A percentile compares a stretch with the other conserved stretches of the same genome.
phyloP scores from a whole-genome alignment of 176 grass and related monocot species.

The Oryza glaberrima region DNA sequence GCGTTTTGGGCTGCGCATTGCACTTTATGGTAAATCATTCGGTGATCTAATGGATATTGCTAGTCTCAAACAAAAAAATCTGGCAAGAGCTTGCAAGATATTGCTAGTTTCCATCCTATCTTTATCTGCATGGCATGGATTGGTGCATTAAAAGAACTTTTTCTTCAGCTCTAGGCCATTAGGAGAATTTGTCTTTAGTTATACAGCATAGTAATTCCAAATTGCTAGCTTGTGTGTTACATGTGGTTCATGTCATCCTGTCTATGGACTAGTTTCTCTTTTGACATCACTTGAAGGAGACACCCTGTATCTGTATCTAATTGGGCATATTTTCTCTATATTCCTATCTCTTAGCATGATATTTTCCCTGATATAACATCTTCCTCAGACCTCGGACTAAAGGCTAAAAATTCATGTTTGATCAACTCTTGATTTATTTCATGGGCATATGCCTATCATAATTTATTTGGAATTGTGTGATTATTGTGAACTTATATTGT shows the following conservation, averaged over 20 bases:
- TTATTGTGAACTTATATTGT: slow-evolving; percentile 10
- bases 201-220: background rate
- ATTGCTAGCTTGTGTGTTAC: slow-evolving; percentile 19
- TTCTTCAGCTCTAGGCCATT: background rate
- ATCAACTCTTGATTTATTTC: slow-evolving; percentile 1
- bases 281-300: background rate
- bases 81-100: background rate
- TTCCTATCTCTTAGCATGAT: background rate
- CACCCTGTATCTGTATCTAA: background rate
- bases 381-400: background rate
- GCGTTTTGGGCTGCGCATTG: background rate
- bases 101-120: background rate
- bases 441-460: slow-evolving; percentile 12
- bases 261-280: background rate
- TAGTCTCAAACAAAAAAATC: background rate
- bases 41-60: background rate
- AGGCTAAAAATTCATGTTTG: slow-evolving; percentile 7
- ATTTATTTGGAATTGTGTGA: slow-evolving; percentile 11
- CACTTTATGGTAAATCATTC: background rate
- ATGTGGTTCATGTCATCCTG: slow-evolving; percentile 17
- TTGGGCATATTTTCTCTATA: background rate
- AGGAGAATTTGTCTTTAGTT: background rate
- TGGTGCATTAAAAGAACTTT: background rate
- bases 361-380: background rate
- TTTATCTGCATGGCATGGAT: background rate